These are phyloP conservation scores for Fagus crenata DNA, from an alignment of 306 rosid species.

Conservation along the genomic window DNA sequence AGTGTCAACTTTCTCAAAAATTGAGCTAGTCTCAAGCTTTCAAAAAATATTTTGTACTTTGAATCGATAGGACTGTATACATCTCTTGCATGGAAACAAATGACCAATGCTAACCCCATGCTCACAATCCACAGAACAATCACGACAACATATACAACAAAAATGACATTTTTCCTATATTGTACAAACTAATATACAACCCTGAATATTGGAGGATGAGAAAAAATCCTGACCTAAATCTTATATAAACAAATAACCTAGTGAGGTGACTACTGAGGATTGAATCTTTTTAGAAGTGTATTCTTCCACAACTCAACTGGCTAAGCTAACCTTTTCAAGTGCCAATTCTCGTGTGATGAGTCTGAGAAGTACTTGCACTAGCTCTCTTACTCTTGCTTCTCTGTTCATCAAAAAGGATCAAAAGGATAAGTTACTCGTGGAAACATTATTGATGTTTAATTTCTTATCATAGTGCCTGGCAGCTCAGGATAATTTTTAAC, in stretches of 20 bases:
- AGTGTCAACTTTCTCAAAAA: background rate
- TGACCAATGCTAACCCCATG: constrained; percentile 1
- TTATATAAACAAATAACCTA: constrained; percentile 21
- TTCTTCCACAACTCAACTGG: constrained; percentile 36
- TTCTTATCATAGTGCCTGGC: background rate
- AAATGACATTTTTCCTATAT: constrained; percentile 14
- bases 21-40: background rate
- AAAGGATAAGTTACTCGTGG: background rate
- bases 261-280: constrained; percentile 7
- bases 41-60: background rate
- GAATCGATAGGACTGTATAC: background rate
- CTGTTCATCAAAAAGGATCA: constrained; percentile 50
- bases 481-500: background rate
- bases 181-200: constrained; percentile 37
- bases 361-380: constrained; percentile 63
- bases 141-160: constrained; percentile 16
- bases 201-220: background rate
- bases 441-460: background rate
- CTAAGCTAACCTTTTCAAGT: constrained; percentile 54
- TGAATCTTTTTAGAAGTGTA: constrained; percentile 32
- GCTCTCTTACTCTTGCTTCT: constrained; percentile 64
- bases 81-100: background rate
- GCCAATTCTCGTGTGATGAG: constrained; percentile 62
- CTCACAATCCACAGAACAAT: constrained; percentile 1
- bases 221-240: constrained; percentile 13